These are phyloP conservation scores for Chaetomium cochliodes DNA, from an alignment of 495 filamentous ascomycete genomes.

Conservation along the genomic window DNA sequence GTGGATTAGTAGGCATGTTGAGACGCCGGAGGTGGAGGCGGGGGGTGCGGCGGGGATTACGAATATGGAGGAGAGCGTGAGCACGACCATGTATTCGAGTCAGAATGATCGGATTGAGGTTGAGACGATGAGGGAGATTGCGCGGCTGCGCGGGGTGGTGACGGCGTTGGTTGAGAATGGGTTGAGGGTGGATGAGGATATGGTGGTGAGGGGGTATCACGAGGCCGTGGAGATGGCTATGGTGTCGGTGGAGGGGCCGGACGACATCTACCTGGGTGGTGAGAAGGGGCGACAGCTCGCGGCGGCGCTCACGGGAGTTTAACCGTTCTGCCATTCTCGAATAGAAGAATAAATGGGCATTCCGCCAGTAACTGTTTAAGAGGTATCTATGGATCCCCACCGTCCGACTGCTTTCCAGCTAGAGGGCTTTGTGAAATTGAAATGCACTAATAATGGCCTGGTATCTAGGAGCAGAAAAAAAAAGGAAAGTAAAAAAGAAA, in stretches of 20 bases:
- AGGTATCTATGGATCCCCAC: too few species aligned
- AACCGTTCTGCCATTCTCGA: background rate
- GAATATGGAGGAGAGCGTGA: slow-evolving; percentile 76
- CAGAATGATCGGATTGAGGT: slow-evolving; percentile 80
- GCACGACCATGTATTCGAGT: slow-evolving; percentile 72
- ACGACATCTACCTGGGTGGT: slow-evolving; percentile 67
- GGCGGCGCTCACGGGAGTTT: slow-evolving; percentile 51
- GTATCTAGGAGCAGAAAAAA: background rate
- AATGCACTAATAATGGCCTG: background rate
- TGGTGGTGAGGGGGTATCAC: slow-evolving; percentile 78
- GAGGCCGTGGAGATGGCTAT: slow-evolving; percentile 71
- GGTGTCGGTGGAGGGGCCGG: slow-evolving; percentile 50
- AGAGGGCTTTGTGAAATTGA: background rate
- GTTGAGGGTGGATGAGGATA: slow-evolving; percentile 86
- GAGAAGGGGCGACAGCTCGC: slow-evolving; percentile 65
- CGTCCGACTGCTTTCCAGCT: background rate
- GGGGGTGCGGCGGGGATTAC: slow-evolving; percentile 57
- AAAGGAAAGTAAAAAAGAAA: background rate
- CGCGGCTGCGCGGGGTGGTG: slow-evolving; percentile 74
- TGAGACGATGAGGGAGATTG: slow-evolving; percentile 82
- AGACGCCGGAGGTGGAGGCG: slow-evolving; percentile 48
- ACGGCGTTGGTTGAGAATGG: slow-evolving; percentile 77
- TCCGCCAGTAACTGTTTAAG: background rate
- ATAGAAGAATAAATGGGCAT: background rate
- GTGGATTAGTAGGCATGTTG: slow-evolving; percentile 80